A percentile compares a stretch with the other conserved stretches of the same genome.
Evolutionary conservation across 371 early-diverging fungal species (phyloP).

Genomic region (Parasitella parasitica): DNA sequence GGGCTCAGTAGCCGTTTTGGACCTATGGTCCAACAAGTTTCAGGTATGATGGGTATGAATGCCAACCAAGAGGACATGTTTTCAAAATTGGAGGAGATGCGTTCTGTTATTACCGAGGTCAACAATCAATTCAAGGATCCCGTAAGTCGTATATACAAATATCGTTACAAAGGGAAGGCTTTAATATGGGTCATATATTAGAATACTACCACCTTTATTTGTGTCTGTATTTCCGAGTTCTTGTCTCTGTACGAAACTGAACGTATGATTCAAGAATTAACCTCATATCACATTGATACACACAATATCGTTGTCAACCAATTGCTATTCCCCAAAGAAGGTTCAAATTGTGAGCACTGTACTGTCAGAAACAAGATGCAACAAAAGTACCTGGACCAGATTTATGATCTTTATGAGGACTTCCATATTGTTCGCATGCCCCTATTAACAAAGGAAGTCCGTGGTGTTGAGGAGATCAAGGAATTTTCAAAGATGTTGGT

Average conservation of each 20-base stretch:
- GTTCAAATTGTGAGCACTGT: conserved; percentile 96
- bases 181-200: conserved; percentile 14
- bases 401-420: conserved; percentile 97
- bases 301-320: conserved; percentile 99
- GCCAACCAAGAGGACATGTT: conserved; percentile 94
- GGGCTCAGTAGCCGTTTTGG: conserved; percentile 92
- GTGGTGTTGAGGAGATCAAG: conserved; percentile 91
- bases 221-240: conserved; percentile 98
- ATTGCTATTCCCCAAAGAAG: conserved; percentile 91
- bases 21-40: conserved; percentile 91
- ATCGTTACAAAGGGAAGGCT: background rate
- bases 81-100: conserved; percentile 91
- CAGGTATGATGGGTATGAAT: conserved; percentile 95
- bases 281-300: conserved; percentile 94
- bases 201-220: conserved; percentile 97
- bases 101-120: conserved; percentile 92
- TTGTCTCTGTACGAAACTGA: conserved; percentile 98
- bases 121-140: conserved; percentile 97
- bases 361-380: conserved; percentile 96
- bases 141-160: conserved; percentile 44
- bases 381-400: conserved; percentile 96
- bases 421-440: conserved; percentile 93
- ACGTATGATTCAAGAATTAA: conserved; percentile 98
- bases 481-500: conserved; percentile 91
- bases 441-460: conserved; percentile 93